Percentiles rank a stretch among this genome's conserved stretches.
Evolutionary conservation across 768 basidiomycete species (phyloP).

Genomic region (Lactarius quietus): DNA sequence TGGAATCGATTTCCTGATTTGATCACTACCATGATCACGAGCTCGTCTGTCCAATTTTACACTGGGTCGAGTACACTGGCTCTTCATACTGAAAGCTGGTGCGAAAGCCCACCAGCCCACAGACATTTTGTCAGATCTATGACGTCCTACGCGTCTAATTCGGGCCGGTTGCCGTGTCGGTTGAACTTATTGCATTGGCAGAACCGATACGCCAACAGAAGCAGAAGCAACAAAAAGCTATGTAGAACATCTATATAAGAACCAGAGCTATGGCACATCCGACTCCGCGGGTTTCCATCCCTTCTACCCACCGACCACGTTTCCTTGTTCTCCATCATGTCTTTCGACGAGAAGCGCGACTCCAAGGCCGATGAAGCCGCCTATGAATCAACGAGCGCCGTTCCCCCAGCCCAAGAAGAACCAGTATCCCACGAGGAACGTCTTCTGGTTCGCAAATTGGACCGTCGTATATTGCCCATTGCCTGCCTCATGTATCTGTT

Average conservation of each 20-base stretch:
- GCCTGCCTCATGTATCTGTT: slow-evolving; percentile 72
- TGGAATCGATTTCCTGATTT: not conserved
- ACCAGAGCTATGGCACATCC: not conserved
- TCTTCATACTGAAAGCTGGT: too few species aligned
- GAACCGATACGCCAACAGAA: not conserved
- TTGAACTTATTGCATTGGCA: not conserved
- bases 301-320: not conserved
- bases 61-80: not conserved
- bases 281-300: not conserved
- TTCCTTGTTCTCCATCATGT: not conserved
- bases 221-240: not conserved
- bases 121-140: too few species aligned
- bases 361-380: not conserved
- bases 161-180: not conserved
- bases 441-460: slow-evolving; percentile 59
- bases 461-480: slow-evolving; percentile 64
- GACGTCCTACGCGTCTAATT: too few species aligned
- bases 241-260: not conserved
- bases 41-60: too few species aligned
- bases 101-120: too few species aligned
- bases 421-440: slow-evolving; percentile 41
- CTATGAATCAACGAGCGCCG: not conserved
- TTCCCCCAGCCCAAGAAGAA: not conserved
- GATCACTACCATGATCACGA: too few species aligned
- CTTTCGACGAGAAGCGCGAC: slow-evolving; percentile 9